Evolutionary conservation across 2,329 filamentous ascomycete genomes (phyloP), one percentile per base, ranked within the genome.

Genomic region (Curvularia lunata): DNA sequence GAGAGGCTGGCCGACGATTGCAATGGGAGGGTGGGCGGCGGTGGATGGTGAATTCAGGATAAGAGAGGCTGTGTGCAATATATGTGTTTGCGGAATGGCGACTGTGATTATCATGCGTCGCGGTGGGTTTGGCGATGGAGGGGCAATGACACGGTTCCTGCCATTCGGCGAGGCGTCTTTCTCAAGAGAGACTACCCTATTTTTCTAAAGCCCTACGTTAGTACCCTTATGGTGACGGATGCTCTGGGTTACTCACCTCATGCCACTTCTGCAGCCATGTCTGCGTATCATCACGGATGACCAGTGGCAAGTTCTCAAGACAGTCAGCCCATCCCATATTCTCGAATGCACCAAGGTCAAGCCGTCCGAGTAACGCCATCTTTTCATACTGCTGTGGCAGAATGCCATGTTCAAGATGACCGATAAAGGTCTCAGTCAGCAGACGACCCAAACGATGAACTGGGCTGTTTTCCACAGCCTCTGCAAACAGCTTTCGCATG

Each of bases 41-140:
- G 67, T 66, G 50, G 74, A 64, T 57, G 77, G 63, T 42, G 72
- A 75, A 71, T 75, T 69, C 66, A 91, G 76, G 27, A 81, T 80
- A 27, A 94, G 83, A 51, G 90, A 86, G 2, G 90, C 89, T 0
- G 91, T 96, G 75, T 96, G 90, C 0, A 98, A 85, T 19, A 97
- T 86, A 47, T 91, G 86, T 1, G 97, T 83, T 1, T 89, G 88
- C 0, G 94, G 94, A 1, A 99, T 87, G 57, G 97, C 92, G 13
- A 99, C 93, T 0, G 93, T 91, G 52, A 99, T 96, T 28, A 90
- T 82, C 66, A 99, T 93, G 12, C 87, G 88, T 19, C 84, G 84
- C 60, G 76, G 81, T 19, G 84, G 79, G 21, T 73, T 75, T 70
- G 40, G 68, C 3, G 69, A 74, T 30, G 54, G 62, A 43, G 69